Evolutionary conservation across 1,139 yeast species (phyloP).

Genomic region (Martiniozyma asiatica): DNA sequence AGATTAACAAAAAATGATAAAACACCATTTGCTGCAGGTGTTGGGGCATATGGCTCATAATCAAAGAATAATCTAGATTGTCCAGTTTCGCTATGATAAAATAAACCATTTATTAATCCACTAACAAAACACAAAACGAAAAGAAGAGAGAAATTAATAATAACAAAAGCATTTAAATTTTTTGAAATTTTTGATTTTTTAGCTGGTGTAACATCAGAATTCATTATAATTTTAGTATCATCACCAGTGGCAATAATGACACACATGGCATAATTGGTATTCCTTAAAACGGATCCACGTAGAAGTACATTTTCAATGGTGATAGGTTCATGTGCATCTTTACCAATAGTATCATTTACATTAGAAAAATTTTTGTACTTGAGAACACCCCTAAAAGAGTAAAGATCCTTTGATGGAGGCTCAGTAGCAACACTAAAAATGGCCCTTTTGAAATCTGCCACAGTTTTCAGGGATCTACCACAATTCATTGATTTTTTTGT

Average conservation of each 20-base stretch:
- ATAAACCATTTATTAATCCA: conserved; percentile 41
- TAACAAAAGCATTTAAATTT: conserved; percentile 39
- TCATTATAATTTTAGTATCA: conserved; percentile 46
- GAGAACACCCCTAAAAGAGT: conserved; percentile 40
- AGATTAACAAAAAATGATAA: conserved; percentile 40
- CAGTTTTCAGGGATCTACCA: conserved; percentile 27
- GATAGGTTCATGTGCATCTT: conserved; percentile 28
- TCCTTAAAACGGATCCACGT: conserved; percentile 42
- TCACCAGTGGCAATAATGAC: conserved; percentile 41
- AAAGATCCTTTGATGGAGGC: conserved; percentile 44
- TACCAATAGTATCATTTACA: conserved; percentile 16
- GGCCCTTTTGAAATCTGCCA: conserved; percentile 32
- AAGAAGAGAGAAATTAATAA: conserved; percentile 34
- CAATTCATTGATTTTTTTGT: conserved; percentile 36
- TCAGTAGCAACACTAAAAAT: conserved; percentile 38
- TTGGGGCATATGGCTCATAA: conserved; percentile 38
- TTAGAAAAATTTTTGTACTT: conserved; percentile 21
- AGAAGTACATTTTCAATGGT: conserved; percentile 37
- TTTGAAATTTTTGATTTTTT: conserved; percentile 41
- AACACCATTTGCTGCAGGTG: conserved; percentile 40
- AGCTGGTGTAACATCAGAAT: conserved; percentile 47
- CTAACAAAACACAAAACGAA: conserved; percentile 41
- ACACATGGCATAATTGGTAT: conserved; percentile 45
- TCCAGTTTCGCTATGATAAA: conserved; percentile 23
- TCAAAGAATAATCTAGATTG: conserved; percentile 35